Evolutionary conservation across 192 early-diverging fungal genomes (phyloP).

Genomic region (Entomortierella chlamydospora): DNA sequence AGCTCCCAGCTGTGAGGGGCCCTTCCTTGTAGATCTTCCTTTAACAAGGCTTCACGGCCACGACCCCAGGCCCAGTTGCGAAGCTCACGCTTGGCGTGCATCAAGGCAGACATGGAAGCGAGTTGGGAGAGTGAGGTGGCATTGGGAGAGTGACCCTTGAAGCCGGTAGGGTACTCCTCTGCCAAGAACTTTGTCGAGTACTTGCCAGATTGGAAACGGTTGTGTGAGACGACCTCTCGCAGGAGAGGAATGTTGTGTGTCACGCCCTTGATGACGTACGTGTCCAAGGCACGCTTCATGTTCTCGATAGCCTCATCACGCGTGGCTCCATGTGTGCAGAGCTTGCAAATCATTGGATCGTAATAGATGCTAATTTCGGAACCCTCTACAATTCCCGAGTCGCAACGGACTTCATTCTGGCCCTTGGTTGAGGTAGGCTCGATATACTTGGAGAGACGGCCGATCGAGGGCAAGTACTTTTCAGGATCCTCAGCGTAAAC

Average conservation of each 20-base stretch:
- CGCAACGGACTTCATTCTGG: slow-evolving; percentile 82
- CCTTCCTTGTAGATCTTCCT: slow-evolving; percentile 41
- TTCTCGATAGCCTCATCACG: slow-evolving; percentile 79
- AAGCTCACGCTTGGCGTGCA: slow-evolving; percentile 75
- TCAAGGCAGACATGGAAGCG: slow-evolving; percentile 69
- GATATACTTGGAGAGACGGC: slow-evolving; percentile 84
- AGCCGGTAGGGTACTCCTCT: slow-evolving; percentile 90
- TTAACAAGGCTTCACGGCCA: slow-evolving; percentile 57
- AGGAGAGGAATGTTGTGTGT: slow-evolving; percentile 96
- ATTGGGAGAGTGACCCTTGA: slow-evolving; percentile 80
- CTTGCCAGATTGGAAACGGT: slow-evolving; percentile 78
- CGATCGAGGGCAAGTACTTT: slow-evolving; percentile 93
- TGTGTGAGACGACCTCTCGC: slow-evolving; percentile 83
- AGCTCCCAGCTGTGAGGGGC: slow-evolving; percentile 61
- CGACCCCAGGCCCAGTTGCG: slow-evolving; percentile 69
- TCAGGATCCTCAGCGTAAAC: slow-evolving; percentile 97
- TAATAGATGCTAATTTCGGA: slow-evolving; percentile 96
- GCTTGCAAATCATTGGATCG: slow-evolving; percentile 96
- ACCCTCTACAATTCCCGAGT: slow-evolving; percentile 92
- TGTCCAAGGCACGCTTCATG: slow-evolving; percentile 89
- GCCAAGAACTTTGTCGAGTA: slow-evolving; percentile 89
- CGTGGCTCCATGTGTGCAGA: slow-evolving; percentile 84
- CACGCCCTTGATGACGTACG: slow-evolving; percentile 93
- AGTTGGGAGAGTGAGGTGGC: slow-evolving; percentile 64
- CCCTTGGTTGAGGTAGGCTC: slow-evolving; percentile 71